Evolutionary conservation across 225 moss, liverwort and hornwort species (phyloP), one percentile per base, ranked within the genome.

Genomic region (Polytrichum formosum): DNA sequence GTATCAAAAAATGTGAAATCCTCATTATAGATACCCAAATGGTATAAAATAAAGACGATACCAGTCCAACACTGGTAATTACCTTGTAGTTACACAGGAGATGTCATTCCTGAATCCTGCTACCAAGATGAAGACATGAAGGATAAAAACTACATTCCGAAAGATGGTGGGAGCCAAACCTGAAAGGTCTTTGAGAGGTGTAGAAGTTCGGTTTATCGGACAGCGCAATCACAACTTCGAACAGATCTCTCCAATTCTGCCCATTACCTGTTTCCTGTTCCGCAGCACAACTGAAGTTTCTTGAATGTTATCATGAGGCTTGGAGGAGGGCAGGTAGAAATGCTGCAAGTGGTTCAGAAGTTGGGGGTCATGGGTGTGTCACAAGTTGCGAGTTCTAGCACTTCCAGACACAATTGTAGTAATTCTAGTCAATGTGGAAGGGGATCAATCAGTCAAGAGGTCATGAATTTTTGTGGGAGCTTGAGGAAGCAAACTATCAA

Each of bases 131-230:
- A 56, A 22, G 1, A 23, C 22, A 7, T 17, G 27, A 55, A 65
- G 46, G 58, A 33, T 55, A 10, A 9, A 22, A 70, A 23, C 20
- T 28, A 25, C 53, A 26, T 54, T 20, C 8, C n/a, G 46, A 22
- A 23, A 67, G 53, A n/a, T 35, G 10, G 54, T 20, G 8, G 56
- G 20, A 54, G 59, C 23, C 59, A 60, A 17, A 90, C 90, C 90
- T 87, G 77, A 90, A 90, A 21, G 90, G 90, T 21, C 79, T 78
- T 72, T 90, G 92, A 64, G 96, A 94, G 19, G 89, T 85, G 67
- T 94, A 97, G 71, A 97, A 97, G 62, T 86, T 81, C 5, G 96
- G 96, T 84, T 97, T 97, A 73, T 97, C 96, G 68, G 92, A 94
- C 66, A 92, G 84, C 30, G 96, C 90, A 65, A 94, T 82, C 68